Evolutionary conservation across 192 early-diverging fungal genomes (phyloP).

Genomic region (Podila horticola): DNA sequence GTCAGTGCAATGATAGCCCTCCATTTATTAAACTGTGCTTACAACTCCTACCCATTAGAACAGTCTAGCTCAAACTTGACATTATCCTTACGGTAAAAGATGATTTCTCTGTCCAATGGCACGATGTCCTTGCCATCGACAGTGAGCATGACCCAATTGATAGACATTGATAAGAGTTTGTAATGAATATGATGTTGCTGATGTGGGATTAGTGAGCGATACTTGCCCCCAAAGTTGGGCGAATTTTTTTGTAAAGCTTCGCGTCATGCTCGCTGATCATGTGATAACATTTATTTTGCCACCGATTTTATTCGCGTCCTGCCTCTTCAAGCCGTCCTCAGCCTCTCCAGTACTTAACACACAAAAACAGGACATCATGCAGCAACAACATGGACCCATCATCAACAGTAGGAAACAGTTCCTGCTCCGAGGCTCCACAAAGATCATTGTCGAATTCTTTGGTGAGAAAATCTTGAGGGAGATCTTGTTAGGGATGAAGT

Average conservation of each 20-base stretch:
- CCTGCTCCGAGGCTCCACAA: constrained; percentile 85
- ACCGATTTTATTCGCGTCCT: not conserved
- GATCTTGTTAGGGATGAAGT: not conserved
- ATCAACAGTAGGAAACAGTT: constrained; percentile 62
- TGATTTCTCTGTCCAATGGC: constrained; percentile 29
- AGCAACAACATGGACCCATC: constrained; percentile 33
- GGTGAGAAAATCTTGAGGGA: constrained; percentile 58
- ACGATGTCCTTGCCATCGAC: constrained; percentile 39
- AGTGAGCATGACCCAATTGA: constrained; percentile 52
- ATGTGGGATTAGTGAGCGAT: not conserved
- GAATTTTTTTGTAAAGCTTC: not conserved
- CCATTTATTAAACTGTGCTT: not conserved
- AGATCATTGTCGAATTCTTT: constrained; percentile 91
- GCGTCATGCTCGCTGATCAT: too few relatives aligned
- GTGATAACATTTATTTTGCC: not conserved
- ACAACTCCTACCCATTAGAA: constrained; percentile 21
- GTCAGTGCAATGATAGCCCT: not conserved
- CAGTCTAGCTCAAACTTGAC: constrained; percentile 43
- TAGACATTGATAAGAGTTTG: constrained; percentile 20
- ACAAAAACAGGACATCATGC: constrained; percentile 1
- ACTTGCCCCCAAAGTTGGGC: not conserved
- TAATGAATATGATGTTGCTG: not conserved
- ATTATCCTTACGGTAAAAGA: constrained; percentile 29
- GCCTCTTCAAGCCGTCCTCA: too few relatives aligned
- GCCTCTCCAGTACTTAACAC: too few relatives aligned